A percentile compares a stretch with the other conserved stretches of the same genome.
phyloP scores from a whole-genome alignment of 495 filamentous ascomycete genomes.

The Parathielavia appendiculata region DNA sequence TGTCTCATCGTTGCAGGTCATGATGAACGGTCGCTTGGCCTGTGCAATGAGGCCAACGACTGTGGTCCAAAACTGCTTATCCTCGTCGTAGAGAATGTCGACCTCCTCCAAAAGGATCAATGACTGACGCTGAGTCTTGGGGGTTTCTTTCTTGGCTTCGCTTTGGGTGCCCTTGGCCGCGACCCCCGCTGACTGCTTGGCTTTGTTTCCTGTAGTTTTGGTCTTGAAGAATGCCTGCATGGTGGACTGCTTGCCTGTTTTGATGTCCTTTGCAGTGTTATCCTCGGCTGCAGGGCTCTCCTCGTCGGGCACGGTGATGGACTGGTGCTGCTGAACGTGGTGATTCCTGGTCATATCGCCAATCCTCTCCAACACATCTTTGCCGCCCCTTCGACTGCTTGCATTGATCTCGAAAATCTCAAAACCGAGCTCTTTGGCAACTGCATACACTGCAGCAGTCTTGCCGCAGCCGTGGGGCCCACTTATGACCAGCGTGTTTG shows the following conservation, averaged over 20 bases:
- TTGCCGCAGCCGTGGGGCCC: conserved; percentile 91
- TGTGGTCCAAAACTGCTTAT: conserved; percentile 89
- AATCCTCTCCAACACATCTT: conserved; percentile 84
- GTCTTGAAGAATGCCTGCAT: conserved; percentile 77
- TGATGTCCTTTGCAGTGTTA: conserved; percentile 52
- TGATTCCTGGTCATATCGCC: conserved; percentile 97
- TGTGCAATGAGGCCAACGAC: conserved; percentile 69
- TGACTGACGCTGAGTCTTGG: conserved; percentile 78
- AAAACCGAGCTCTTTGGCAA: conserved; percentile 92
- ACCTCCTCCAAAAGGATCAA: conserved; percentile 93
- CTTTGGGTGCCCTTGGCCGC: conserved; percentile 13
- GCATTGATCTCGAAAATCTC: conserved; percentile 94
- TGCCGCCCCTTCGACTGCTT: conserved; percentile 74
- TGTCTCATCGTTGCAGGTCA: conserved; percentile 90
- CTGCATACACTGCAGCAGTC: conserved; percentile 85
- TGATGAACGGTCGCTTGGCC: conserved; percentile 85
- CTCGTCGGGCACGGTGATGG: conserved; percentile 17
- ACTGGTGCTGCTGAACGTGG: conserved; percentile 55
- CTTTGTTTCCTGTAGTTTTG: conserved; percentile 25
- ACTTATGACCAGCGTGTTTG: conserved; percentile 72
- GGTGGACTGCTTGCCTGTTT: conserved; percentile 65
- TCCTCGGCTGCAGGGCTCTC: conserved; percentile 32
- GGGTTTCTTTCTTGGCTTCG: conserved; percentile 39
- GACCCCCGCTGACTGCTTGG: conserved; percentile 25
- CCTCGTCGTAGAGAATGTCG: conserved; percentile 89